A percentile compares a stretch with the other conserved stretches of the same genome.
Evolutionary conservation across 331 rosid species (phyloP).

Genomic region (Rosa hybrid): DNA sequence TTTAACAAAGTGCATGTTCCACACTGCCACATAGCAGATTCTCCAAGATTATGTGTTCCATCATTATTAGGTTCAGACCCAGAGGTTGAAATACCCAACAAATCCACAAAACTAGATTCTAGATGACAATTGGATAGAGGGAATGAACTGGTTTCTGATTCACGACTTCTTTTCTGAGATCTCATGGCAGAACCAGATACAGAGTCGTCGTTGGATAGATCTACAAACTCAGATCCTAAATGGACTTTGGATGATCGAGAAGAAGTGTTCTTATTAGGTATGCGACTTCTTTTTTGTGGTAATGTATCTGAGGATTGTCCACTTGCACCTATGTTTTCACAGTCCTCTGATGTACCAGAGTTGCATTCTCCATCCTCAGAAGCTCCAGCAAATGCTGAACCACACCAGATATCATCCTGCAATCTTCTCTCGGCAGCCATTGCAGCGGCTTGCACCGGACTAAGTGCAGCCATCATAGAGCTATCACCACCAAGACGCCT

Average conservation of each 20-base stretch:
- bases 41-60: slow-evolving; percentile 31
- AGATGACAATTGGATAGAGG: slow-evolving; percentile 27
- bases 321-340: slow-evolving; percentile 20
- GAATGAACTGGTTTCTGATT: slow-evolving; percentile 29
- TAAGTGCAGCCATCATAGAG: slow-evolving; percentile 69
- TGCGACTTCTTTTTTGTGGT: slow-evolving; percentile 56
- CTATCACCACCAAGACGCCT: slow-evolving; percentile 92
- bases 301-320: slow-evolving; percentile 21
- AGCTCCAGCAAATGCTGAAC: slow-evolving; percentile 59
- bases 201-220: slow-evolving; percentile 46
- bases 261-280: slow-evolving; percentile 26
- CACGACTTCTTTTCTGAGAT: slow-evolving; percentile 33
- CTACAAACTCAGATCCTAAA: slow-evolving; percentile 40
- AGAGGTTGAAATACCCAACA: slow-evolving; percentile 29
- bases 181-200: slow-evolving; percentile 26
- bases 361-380: slow-evolving; percentile 47
- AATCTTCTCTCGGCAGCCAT: slow-evolving; percentile 99
- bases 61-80: slow-evolving; percentile 16
- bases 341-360: slow-evolving; percentile 38
- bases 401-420: slow-evolving; percentile 97
- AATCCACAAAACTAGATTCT: slow-evolving; percentile 38
- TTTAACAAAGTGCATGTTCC: slow-evolving; percentile 76
- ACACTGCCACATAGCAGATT: slow-evolving; percentile 73
- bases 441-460: slow-evolving; percentile 95
- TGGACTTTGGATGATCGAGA: slow-evolving; percentile 32